Evolutionary conservation across 495 filamentous ascomycete genomes (phyloP).

Genomic region (Sphaerosporella brunnea): DNA sequence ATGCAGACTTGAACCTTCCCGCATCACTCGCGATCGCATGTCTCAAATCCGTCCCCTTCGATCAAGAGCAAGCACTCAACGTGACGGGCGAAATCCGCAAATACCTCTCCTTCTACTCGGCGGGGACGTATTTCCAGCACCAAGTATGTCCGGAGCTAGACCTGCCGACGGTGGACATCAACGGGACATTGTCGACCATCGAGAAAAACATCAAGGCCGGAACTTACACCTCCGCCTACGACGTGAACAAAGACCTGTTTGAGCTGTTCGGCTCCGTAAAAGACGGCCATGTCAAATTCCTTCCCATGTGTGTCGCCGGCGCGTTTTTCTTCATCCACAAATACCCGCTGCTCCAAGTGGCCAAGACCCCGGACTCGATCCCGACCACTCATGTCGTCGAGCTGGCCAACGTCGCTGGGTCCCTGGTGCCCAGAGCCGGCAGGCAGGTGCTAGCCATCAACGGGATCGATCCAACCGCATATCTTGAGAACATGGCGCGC

Average conservation of each 20-base stretch:
- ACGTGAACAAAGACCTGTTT: conserved; percentile 15
- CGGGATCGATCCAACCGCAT: conserved; percentile 4
- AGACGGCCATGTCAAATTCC: conserved; percentile 13
- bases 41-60: conserved; percentile 11
- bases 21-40: conserved; percentile 11
- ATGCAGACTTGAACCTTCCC: background rate
- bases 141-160: conserved; percentile 20
- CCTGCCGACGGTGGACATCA: conserved; percentile 13
- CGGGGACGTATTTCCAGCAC: conserved; percentile 16
- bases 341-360: conserved; percentile 11
- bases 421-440: background rate
- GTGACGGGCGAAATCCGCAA: conserved; percentile 1
- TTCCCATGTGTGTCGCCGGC: conserved; percentile 6
- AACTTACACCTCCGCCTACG: conserved; percentile 14
- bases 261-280: conserved; percentile 17
- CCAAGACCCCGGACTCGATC: conserved; percentile 7
- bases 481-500: conserved; percentile 12
- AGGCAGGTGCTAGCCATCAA: conserved; percentile 15
- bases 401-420: background rate
- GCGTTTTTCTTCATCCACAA: conserved; percentile 10
- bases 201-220: conserved; percentile 7
- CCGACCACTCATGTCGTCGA: conserved; percentile 9
- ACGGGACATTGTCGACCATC: conserved; percentile 12
- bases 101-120: conserved; percentile 18
- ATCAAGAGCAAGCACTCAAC: conserved; percentile 5